Conservation (phyloP, 192 early-diverging fungal species). For the Phlyctochytrium planicorne region DNA sequence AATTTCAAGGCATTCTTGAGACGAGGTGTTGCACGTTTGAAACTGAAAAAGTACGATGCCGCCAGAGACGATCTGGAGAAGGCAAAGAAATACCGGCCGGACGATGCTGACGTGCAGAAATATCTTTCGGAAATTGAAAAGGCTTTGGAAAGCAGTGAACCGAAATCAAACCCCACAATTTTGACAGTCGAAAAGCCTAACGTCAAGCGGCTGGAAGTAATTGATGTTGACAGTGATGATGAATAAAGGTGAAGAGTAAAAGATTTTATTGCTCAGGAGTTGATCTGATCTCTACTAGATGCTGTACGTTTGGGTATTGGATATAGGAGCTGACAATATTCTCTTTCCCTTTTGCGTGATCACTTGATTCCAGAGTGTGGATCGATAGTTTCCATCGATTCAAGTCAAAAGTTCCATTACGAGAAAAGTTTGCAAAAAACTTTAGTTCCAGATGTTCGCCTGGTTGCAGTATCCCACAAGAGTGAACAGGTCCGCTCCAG, state of each 20-base stretch:
- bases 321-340: slow-evolving; percentile 1
- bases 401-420: slow-evolving; percentile 70
- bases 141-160: too few species aligned
- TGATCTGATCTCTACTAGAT: too few species aligned
- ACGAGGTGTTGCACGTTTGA: neutral
- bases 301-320: slow-evolving; percentile 8
- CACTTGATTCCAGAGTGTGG: neutral
- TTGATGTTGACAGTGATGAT: neutral
- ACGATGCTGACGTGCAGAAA: too few species aligned
- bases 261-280: too few species aligned
- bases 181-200: too few species aligned
- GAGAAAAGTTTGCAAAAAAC: slow-evolving; percentile 56
- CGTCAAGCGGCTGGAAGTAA: neutral
- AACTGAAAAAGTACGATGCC: too few species aligned
- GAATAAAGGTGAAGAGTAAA: neutral
- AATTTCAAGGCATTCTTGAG: neutral
- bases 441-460: slow-evolving; percentile 45
- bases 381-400: slow-evolving; percentile 67
- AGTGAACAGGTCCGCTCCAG: slow-evolving; percentile 64
- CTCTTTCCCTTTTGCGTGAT: slow-evolving; percentile 7
- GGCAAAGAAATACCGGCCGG: too few species aligned
- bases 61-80: too few species aligned
- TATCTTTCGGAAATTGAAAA: too few species aligned
- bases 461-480: slow-evolving; percentile 56
- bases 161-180: too few species aligned